Base-by-base conservation (phyloP, 768 basidiomycete genomes). In the Tricholoma sp. region DNA sequence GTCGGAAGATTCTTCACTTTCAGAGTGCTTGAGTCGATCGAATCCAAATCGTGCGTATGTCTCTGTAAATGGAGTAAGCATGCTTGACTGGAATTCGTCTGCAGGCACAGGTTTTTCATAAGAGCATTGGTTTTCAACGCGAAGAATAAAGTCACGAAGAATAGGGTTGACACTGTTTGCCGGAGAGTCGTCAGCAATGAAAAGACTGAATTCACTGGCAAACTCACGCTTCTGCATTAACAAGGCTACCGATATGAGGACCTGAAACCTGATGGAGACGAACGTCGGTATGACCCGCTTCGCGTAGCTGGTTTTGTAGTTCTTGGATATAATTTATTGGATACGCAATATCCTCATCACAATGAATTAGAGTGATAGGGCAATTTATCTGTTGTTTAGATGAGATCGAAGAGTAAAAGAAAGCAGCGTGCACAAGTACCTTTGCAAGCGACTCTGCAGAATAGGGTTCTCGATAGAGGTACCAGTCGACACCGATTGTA, bases 301-400 rank as follows among this genome's bases (percentile, higher is more conserved):
- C 42, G 39, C 49, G 28, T 47, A 63, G 18, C n/a, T 54, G 28
- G 6, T 10, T 45, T 29, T 56, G 48, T 9, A 63, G 57, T 12
- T 56, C 53, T 34, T 57, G 54, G 1, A 55, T 55, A 37, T 54
- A 51, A 2, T 61, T 49, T 17, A 57, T 24, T 10, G 52, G 37
- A 31, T 63, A 63, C 15, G 53, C 57, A 18, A 63, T 29, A 34
- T 63, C 60, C 20, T 60, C 62, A 32, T 49, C 28, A 39, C 59
- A 63, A 41, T 63, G 59, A 13, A 63, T 63, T 17, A 63, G 52
- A 34, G 49, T 29, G 39, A 61, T 52, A 36, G 60, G 52, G 10
- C 53, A 51, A 34, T 32, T 20, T 15, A 62, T 57, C 61, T 63
- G 15, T 24, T 18, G 7, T 42, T 10, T 15, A 29, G 15, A 2